Conservation (phyloP, 2,329 filamentous ascomycete species). For the Lomentospora prolificans region DNA sequence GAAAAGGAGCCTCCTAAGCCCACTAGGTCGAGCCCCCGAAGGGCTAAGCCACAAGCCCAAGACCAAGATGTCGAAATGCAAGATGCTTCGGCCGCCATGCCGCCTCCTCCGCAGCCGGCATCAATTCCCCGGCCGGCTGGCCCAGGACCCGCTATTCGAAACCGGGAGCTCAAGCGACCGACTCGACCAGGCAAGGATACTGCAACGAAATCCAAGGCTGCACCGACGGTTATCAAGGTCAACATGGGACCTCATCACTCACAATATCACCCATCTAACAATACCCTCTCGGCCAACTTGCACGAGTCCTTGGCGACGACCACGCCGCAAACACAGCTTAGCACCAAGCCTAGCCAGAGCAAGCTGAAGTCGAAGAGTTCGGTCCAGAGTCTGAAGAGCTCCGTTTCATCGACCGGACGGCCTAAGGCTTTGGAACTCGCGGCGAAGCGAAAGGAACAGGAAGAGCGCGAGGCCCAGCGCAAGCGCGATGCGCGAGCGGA, state of each 20-base stretch:
- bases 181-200: slow-evolving; percentile 53
- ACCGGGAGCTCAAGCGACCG: slow-evolving; percentile 47
- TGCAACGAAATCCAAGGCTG: slow-evolving; percentile 49
- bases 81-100: slow-evolving; percentile 44
- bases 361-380: slow-evolving; percentile 51
- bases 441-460: slow-evolving; percentile 74
- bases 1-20: slow-evolving; percentile 26
- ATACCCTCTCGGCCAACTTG: slow-evolving; percentile 44
- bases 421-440: slow-evolving; percentile 65
- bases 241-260: slow-evolving; percentile 44
- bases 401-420: slow-evolving; percentile 51
- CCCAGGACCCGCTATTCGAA: slow-evolving; percentile 36
- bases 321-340: slow-evolving; percentile 34
- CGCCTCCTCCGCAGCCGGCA: slow-evolving; percentile 33
- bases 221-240: slow-evolving; percentile 61
- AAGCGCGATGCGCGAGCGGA: slow-evolving; percentile 77
- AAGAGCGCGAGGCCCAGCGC: slow-evolving; percentile 68
- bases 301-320: slow-evolving; percentile 39
- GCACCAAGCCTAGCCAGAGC: slow-evolving; percentile 57
- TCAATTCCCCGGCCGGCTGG: slow-evolving; percentile 44
- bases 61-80: slow-evolving; percentile 44
- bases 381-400: slow-evolving; percentile 53
- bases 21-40: slow-evolving; percentile 42
- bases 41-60: slow-evolving; percentile 28
- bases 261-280: slow-evolving; percentile 50